Conservation (phyloP, 1,284 basidiomycete species). For the Cyathus pygmaeus region DNA sequence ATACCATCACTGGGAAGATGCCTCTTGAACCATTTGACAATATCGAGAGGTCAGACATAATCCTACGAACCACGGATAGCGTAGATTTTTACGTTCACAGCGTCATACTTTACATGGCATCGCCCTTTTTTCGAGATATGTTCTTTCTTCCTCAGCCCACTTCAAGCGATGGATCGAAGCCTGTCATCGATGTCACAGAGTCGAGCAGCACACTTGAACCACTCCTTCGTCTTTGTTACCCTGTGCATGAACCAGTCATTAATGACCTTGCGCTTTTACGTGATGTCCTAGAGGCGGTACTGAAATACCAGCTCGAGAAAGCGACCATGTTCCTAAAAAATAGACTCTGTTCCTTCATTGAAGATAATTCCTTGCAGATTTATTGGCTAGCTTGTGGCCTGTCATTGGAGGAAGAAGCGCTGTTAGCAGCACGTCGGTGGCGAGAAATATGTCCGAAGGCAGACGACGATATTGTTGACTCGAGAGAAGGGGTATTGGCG, state of each 20-base stretch:
- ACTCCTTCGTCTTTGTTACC: not conserved
- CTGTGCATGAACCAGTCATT: not conserved
- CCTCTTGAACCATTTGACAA: too few relatives aligned
- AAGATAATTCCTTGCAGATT: not conserved
- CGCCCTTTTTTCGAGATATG: not conserved
- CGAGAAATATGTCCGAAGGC: not conserved
- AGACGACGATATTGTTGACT: not conserved
- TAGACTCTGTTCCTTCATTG: not conserved
- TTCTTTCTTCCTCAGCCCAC: not conserved
- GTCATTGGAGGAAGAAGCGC: not conserved
- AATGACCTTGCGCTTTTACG: not conserved
- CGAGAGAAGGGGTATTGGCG: not conserved
- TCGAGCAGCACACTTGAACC: not conserved
- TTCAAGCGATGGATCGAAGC: not conserved
- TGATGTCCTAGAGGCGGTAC: not conserved
- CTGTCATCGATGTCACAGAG: not conserved
- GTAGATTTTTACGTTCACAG: not conserved
- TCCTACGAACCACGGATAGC: not conserved
- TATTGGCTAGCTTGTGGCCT: not conserved
- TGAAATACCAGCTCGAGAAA: not conserved
- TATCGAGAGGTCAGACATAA: not conserved
- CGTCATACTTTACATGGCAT: not conserved
- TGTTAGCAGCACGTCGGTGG: not conserved
- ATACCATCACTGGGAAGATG: too few relatives aligned
- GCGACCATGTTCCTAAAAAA: not conserved